Evolutionary conservation across 805 yeast genomes (phyloP).

Genomic region (Groenewaldozyma tartarivorans): DNA sequence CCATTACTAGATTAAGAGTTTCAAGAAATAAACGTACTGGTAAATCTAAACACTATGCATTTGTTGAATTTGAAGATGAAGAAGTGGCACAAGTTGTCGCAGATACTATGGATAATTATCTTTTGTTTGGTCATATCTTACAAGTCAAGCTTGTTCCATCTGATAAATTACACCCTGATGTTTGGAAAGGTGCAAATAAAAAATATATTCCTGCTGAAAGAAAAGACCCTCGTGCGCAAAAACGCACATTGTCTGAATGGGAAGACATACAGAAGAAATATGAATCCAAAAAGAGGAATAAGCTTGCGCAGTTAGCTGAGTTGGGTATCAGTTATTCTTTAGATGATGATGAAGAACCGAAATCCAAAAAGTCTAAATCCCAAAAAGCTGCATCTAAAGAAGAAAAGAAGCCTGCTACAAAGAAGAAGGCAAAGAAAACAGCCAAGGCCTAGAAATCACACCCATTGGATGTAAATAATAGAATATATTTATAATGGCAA

Average conservation of each 20-base stretch:
- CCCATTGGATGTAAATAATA: too few relatives aligned
- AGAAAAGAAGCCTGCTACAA: conserved; percentile 7
- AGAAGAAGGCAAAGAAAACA: conserved; percentile 9
- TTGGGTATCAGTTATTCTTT: conserved; percentile 47
- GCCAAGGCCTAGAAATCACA: too few relatives aligned
- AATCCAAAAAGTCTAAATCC: not conserved
- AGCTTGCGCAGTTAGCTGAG: conserved; percentile 40
- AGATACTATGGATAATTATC: conserved; percentile 93
- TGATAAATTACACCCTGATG: conserved; percentile 33
- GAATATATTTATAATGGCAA: too few relatives aligned
- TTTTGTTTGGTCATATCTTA: conserved; percentile 77
- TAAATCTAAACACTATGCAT: conserved; percentile 83
- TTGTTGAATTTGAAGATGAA: conserved; percentile 64
- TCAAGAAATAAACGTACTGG: conserved; percentile 90
- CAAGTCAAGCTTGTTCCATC: conserved; percentile 51
- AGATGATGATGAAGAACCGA: conserved; percentile 3
- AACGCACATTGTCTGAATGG: conserved; percentile 48
- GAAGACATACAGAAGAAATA: conserved; percentile 40
- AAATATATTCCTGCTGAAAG: conserved; percentile 53
- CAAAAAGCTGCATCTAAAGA: too few relatives aligned
- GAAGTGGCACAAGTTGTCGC: conserved; percentile 83
- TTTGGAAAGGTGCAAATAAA: conserved; percentile 48
- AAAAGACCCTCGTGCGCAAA: conserved; percentile 42
- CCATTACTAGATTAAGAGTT: conserved; percentile 62
- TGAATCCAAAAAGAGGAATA: conserved; percentile 33